phyloP scores from a whole-genome alignment of 148 eudicot genomes.

The Vaccinium myrtillus region DNA sequence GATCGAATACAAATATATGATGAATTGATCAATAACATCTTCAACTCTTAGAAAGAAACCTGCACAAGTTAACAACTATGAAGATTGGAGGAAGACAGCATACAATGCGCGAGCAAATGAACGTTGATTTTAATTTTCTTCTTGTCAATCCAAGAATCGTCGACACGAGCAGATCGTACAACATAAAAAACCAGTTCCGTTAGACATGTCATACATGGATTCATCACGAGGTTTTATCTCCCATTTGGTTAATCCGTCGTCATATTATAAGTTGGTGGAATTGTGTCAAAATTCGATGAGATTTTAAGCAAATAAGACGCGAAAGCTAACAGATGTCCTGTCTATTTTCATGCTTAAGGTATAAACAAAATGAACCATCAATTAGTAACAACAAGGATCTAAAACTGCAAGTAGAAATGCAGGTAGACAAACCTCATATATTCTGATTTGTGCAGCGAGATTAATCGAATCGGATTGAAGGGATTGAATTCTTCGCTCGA shows the following conservation, averaged over 20 bases:
- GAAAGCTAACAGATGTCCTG: not conserved
- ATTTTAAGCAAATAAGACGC: not conserved
- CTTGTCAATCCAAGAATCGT: not conserved
- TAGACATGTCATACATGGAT: not conserved
- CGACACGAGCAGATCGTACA: not conserved
- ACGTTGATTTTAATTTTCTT: not conserved
- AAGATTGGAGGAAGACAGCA: not conserved
- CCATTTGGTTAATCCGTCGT: not conserved
- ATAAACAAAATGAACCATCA: not conserved
- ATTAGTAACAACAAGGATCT: not conserved
- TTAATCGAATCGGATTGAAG: slow-evolving; percentile 59
- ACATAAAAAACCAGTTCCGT: not conserved
- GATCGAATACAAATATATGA: not conserved
- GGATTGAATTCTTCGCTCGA: slow-evolving; percentile 50
- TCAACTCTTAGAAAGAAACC: not conserved
- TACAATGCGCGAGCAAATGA: not conserved
- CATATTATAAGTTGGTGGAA: too few relatives aligned
- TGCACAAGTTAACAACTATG: not conserved
- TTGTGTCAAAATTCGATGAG: not conserved
- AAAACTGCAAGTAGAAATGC: not conserved
- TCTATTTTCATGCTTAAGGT: not conserved
- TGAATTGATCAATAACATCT: not conserved
- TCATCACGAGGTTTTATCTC: not conserved
- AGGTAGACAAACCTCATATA: slow-evolving; percentile 33
- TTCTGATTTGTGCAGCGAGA: slow-evolving; percentile 57